phyloP scores from a whole-genome alignment of 768 basidiomycete genomes.

The Mycena rosella region DNA sequence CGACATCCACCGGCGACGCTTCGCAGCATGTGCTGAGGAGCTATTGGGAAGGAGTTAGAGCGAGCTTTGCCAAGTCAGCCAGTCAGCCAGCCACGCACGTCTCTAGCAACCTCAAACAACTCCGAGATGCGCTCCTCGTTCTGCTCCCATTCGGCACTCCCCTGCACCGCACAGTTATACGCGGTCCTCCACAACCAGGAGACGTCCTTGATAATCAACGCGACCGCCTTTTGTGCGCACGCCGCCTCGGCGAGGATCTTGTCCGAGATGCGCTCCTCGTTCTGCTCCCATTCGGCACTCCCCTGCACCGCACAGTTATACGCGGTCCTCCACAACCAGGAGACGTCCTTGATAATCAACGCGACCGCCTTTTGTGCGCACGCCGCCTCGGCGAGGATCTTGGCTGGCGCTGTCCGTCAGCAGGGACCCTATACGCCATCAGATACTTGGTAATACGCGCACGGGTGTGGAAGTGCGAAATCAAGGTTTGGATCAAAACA shows the following conservation, averaged over 20 bases:
- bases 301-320: conserved; percentile 90
- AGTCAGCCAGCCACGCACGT: conserved; percentile 57
- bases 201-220: too few relatives aligned
- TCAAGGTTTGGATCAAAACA: conserved; percentile 69
- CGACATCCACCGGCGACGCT: conserved; percentile 70
- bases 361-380: conserved; percentile 63
- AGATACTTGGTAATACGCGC: conserved; percentile 42
- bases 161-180: too few relatives aligned
- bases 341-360: conserved; percentile 80
- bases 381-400: conserved; percentile 66
- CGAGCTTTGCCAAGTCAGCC: neutral
- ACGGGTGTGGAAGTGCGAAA: conserved; percentile 81
- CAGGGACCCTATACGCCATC: conserved; percentile 38
- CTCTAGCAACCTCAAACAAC: conserved; percentile 77
- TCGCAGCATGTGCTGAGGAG: conserved; percentile 73
- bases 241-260: too few relatives aligned
- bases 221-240: too few relatives aligned
- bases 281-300: conserved; percentile 81
- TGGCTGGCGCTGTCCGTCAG: conserved; percentile 60
- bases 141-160: too few relatives aligned
- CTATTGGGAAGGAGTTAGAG: conserved; percentile 50
- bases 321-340: conserved; percentile 91
- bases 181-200: too few relatives aligned
- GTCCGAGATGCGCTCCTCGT: conserved; percentile 71
- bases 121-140: too few relatives aligned